Evolutionary conservation across 192 early-diverging fungal species (phyloP).

Genomic region (Allomyces arbusculus): DNA sequence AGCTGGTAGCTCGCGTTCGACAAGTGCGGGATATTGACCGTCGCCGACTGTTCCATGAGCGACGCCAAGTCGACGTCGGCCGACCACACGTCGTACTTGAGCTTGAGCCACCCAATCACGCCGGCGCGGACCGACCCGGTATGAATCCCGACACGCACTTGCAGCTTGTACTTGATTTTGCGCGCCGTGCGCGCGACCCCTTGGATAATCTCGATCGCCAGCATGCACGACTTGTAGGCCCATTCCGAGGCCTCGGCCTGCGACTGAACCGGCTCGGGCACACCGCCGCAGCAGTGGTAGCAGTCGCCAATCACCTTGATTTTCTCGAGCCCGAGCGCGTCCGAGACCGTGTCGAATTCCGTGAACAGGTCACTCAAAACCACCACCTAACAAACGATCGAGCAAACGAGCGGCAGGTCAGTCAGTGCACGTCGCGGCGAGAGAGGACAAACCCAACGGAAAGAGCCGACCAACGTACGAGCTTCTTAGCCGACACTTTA

Average conservation of each 20-base stretch:
- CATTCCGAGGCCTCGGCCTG: constrained; percentile 5
- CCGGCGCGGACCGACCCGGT: constrained; percentile 14
- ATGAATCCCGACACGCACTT: constrained; percentile 12
- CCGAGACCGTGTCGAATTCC: constrained; percentile 11
- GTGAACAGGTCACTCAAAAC: constrained; percentile 13
- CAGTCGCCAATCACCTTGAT: constrained; percentile 19
- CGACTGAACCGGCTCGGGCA: constrained; percentile 10
- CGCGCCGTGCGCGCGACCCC: constrained; percentile 2
- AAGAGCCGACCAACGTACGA: constrained; percentile 3
- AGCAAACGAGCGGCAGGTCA: too few relatives aligned
- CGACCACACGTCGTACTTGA: constrained; percentile 20
- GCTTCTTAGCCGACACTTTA: constrained; percentile 5
- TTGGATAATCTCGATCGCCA: constrained; percentile 10
- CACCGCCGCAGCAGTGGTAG: constrained; percentile 12
- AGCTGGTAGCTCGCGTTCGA: constrained; percentile 6
- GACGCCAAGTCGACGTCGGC: constrained; percentile 14
- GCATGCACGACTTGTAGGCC: constrained; percentile 9
- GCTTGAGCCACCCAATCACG: constrained; percentile 15
- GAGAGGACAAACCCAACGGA: too few relatives aligned
- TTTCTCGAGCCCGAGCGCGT: constrained; percentile 13
- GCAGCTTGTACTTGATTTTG: constrained; percentile 4
- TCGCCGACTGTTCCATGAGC: constrained; percentile 12
- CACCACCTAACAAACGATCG: constrained; percentile 3
- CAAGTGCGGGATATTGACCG: constrained; percentile 9
- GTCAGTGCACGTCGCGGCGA: too few relatives aligned